These are phyloP conservation scores for Chaetomium olivaceum DNA, from an alignment of 2,329 filamentous ascomycete species.

Conservation along the genomic window DNA sequence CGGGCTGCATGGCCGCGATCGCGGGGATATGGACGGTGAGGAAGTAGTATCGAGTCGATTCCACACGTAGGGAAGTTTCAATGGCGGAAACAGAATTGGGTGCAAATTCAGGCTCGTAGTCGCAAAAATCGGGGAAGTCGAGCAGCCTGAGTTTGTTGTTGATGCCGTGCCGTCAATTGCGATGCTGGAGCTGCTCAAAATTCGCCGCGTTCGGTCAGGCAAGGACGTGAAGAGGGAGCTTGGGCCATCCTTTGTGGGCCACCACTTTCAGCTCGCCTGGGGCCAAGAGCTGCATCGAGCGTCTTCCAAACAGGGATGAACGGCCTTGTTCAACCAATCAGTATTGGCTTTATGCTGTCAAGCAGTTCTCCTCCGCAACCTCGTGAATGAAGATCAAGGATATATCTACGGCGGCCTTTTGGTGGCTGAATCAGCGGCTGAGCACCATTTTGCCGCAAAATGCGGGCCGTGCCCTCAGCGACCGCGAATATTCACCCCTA, in stretches of 20 bases:
- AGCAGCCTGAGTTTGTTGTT: background rate
- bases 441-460: too few relatives aligned
- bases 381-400: too few relatives aligned
- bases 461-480: too few relatives aligned
- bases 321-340: too few relatives aligned
- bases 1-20: conserved; percentile 27
- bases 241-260: conserved; percentile 23
- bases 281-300: background rate
- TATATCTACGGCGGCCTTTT: too few relatives aligned
- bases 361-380: too few relatives aligned
- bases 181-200: conserved; percentile 25
- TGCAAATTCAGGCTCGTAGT: background rate
- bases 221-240: conserved; percentile 29
- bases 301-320: too few relatives aligned
- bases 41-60: background rate
- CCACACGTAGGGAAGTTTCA: background rate
- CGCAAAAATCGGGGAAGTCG: background rate
- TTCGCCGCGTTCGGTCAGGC: conserved; percentile 20
- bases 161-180: background rate
- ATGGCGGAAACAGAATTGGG: background rate
- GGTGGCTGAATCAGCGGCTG: too few relatives aligned
- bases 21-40: background rate
- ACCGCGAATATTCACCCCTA: too few relatives aligned
- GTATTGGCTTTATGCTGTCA: too few relatives aligned
- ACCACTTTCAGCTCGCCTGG: background rate